A percentile compares a stretch with the other conserved stretches of the same genome.
Evolutionary conservation across 257 asterid species (phyloP).

Genomic region (Primulina tabacum): DNA sequence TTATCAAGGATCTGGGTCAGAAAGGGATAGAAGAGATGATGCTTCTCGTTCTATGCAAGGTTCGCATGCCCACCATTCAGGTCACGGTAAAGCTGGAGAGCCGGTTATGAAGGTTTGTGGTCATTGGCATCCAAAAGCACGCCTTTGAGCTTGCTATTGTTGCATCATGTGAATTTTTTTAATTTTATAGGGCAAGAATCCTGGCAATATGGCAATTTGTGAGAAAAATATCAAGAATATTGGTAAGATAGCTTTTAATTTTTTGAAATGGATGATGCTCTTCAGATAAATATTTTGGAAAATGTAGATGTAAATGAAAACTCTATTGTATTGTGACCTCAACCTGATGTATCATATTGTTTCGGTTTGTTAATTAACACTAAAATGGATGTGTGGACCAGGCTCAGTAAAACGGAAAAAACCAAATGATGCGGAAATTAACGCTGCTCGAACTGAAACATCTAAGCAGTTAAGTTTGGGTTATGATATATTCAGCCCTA

Average conservation of each 20-base stretch:
- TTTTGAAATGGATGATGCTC: too few relatives aligned
- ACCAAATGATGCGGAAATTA: constrained; percentile 46
- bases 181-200: constrained; percentile 62
- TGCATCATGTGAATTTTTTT: constrained; percentile 4
- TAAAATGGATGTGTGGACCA: constrained; percentile 27
- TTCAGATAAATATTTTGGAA: too few relatives aligned
- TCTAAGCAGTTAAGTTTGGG: constrained; percentile 70
- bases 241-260: constrained; percentile 41
- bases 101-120: too few relatives aligned
- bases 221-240: constrained; percentile 75
- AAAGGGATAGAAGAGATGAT: constrained; percentile 87
- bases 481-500: constrained; percentile 10
- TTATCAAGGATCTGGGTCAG: constrained; percentile 69
- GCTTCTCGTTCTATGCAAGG: constrained; percentile 98
- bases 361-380: too few relatives aligned
- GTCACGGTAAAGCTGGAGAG: constrained; percentile 29
- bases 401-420: constrained; percentile 90
- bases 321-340: too few relatives aligned
- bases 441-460: constrained; percentile 66
- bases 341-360: too few relatives aligned
- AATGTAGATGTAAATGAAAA: constrained; percentile 7
- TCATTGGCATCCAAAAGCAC: too few relatives aligned
- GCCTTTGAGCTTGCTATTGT: constrained; percentile 21
- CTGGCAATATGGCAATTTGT: constrained; percentile 57
- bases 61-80: constrained; percentile 79